phyloP scores from a whole-genome alignment of 768 basidiomycete species.

The Tulasnella sp. region DNA sequence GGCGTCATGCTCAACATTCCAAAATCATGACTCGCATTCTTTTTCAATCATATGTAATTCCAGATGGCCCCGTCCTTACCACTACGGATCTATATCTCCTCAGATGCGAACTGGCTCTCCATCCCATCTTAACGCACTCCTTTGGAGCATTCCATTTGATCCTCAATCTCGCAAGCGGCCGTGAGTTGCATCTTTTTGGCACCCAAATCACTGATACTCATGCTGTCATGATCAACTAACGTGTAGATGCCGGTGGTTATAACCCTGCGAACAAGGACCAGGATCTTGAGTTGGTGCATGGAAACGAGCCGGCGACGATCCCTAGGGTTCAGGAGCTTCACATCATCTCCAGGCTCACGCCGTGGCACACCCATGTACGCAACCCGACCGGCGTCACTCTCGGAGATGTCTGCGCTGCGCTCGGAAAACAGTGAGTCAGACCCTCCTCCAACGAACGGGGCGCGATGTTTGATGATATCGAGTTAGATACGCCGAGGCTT shows the following conservation, averaged over 20 bases:
- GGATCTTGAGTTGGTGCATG: conserved; percentile 13
- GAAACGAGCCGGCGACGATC: conserved; percentile 17
- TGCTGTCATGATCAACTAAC: background rate
- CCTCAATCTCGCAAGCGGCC: conserved; percentile 60
- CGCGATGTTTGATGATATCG: no score
- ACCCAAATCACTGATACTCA: background rate
- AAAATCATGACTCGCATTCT: no score
- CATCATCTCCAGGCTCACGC: conserved; percentile 24
- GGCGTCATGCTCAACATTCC: no score
- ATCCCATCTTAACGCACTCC: conserved; percentile 56
- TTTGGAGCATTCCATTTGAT: conserved; percentile 46
- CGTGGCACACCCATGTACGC: conserved; percentile 69
- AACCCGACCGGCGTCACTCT: conserved; percentile 66
- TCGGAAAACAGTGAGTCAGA: conserved; percentile 74
- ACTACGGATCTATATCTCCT: conserved; percentile 77
- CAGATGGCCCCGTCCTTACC: conserved; percentile 69
- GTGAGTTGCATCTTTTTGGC: conserved; percentile 36
- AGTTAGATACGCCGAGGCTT: conserved; percentile 64
- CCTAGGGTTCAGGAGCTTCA: conserved; percentile 17
- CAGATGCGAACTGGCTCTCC: conserved; percentile 51
- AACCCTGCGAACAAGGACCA: conserved; percentile 15
- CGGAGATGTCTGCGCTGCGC: conserved; percentile 55
- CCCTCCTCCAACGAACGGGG: no score
- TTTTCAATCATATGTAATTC: background rate
- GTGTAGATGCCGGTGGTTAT: conserved; percentile 11